Percentiles rank a stretch among this genome's conserved stretches.
Conservation (phyloP, 306 rosid genomes). For the Fagus sylvatica region DNA sequence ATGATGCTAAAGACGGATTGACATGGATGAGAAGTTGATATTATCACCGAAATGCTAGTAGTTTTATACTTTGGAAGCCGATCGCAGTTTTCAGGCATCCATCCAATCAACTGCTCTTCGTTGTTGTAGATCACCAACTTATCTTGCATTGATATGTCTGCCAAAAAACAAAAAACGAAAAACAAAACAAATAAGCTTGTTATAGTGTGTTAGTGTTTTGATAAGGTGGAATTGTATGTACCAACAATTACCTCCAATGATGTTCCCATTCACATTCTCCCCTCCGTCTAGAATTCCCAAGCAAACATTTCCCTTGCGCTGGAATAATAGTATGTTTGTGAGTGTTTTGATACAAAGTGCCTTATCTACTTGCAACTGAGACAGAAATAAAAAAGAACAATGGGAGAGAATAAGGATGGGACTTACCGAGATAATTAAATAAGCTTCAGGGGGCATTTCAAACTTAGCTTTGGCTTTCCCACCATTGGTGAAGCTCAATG, state of each 20-base stretch:
- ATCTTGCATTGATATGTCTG: slow-evolving; percentile 81
- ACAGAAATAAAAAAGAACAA: slow-evolving; percentile 6
- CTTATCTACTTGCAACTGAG: slow-evolving; percentile 3
- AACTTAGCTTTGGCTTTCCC: slow-evolving; percentile 52
- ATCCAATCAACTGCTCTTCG: slow-evolving; percentile 72
- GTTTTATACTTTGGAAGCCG: slow-evolving; percentile 47
- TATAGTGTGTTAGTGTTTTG: neutral
- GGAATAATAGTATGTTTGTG: slow-evolving; percentile 18
- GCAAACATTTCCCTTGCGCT: slow-evolving; percentile 85
- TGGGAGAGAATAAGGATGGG: slow-evolving; percentile 2
- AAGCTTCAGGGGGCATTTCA: slow-evolving; percentile 79
- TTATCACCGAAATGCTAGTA: slow-evolving; percentile 38
- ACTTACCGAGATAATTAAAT: slow-evolving; percentile 74
- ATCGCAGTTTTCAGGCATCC: slow-evolving; percentile 59
- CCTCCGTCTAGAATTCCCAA: slow-evolving; percentile 83
- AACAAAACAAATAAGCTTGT: too few species aligned
- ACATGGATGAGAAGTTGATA: neutral
- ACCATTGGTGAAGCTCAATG: slow-evolving; percentile 46
- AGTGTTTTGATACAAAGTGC: neutral
- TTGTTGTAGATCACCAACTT: slow-evolving; percentile 72
- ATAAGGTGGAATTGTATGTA: neutral
- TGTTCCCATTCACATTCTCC: slow-evolving; percentile 64
- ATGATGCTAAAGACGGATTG: neutral
- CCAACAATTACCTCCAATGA: slow-evolving; percentile 73
- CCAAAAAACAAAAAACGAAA: neutral